Evolutionary conservation across 2,329 filamentous ascomycete species (phyloP).

Genomic region (Magnaporthiopsis rhizophila): DNA sequence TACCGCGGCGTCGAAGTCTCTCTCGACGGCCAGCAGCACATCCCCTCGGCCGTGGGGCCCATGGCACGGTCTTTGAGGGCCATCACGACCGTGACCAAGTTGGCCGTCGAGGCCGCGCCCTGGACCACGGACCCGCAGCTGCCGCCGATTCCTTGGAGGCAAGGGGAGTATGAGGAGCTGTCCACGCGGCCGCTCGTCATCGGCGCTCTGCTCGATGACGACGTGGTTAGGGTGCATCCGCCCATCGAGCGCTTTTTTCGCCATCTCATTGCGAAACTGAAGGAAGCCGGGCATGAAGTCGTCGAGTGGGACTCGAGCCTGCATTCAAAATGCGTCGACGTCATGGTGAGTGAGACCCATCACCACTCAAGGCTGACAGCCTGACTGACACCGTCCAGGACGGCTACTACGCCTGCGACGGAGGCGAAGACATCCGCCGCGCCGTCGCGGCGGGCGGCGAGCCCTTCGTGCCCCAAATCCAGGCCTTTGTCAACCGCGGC

Average conservation of each 20-base stretch:
- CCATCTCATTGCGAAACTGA: conserved; percentile 27
- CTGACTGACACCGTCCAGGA: conserved; percentile 27
- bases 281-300: conserved; percentile 42
- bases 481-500: conserved; percentile 44
- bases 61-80: conserved; percentile 45
- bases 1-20: conserved; percentile 53
- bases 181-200: conserved; percentile 38
- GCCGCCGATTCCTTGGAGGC: conserved; percentile 34
- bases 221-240: conserved; percentile 46
- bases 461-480: conserved; percentile 50
- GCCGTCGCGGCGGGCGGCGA: conserved; percentile 48
- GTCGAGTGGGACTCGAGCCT: conserved; percentile 42
- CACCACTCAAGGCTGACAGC: conserved; percentile 12
- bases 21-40: conserved; percentile 56
- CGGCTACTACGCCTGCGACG: conserved; percentile 52
- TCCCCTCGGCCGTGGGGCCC: conserved; percentile 55
- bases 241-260: conserved; percentile 39
- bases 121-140: conserved; percentile 49
- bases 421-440: conserved; percentile 52
- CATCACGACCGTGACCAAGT: conserved; percentile 38
- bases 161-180: conserved; percentile 30
- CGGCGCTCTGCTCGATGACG: conserved; percentile 29
- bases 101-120: conserved; percentile 36
- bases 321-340: conserved; percentile 42
- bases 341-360: background rate